Percentiles rank a stretch among this genome's conserved stretches.
Evolutionary conservation across 2,329 filamentous ascomycete genomes (phyloP).

Genomic region (Cladophialophora exuberans): DNA sequence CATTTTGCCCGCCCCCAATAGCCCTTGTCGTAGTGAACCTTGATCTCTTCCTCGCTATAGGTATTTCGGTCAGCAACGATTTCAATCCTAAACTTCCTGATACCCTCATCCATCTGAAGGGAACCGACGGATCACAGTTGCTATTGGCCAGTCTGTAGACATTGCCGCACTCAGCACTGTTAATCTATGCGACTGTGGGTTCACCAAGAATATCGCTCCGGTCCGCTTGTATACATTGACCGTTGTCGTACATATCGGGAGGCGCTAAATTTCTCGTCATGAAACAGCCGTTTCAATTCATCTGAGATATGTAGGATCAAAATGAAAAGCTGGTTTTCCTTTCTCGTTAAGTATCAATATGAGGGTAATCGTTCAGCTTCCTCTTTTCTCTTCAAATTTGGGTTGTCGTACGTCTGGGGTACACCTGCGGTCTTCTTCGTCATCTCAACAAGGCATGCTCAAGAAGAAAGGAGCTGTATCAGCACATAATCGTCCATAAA

Average conservation of each 20-base stretch:
- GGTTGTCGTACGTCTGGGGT: too few relatives aligned
- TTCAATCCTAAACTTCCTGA: slow-evolving; percentile 1
- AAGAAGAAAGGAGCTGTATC: too few relatives aligned
- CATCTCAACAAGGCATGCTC: too few relatives aligned
- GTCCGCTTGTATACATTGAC: neutral
- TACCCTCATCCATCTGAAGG: neutral
- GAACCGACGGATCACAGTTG: neutral
- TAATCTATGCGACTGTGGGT: slow-evolving; percentile 1
- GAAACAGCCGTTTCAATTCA: too few relatives aligned
- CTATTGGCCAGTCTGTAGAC: neutral
- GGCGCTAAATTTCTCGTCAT: neutral
- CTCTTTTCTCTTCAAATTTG: too few relatives aligned
- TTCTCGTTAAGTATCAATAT: too few relatives aligned
- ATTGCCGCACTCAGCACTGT: neutral
- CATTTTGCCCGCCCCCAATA: slow-evolving; percentile 1
- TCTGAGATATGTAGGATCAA: too few relatives aligned
- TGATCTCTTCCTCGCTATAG: slow-evolving; percentile 1
- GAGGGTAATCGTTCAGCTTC: too few relatives aligned
- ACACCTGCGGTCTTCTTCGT: too few relatives aligned
- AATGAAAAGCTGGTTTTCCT: too few relatives aligned
- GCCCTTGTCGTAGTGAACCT: neutral
- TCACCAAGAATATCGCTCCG: neutral
- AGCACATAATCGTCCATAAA: too few relatives aligned
- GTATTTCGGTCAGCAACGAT: slow-evolving; percentile 1
- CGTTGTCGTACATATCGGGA: neutral